Evolutionary conservation across 768 basidiomycete genomes (phyloP).

Genomic region (Naganishia onofrii): DNA sequence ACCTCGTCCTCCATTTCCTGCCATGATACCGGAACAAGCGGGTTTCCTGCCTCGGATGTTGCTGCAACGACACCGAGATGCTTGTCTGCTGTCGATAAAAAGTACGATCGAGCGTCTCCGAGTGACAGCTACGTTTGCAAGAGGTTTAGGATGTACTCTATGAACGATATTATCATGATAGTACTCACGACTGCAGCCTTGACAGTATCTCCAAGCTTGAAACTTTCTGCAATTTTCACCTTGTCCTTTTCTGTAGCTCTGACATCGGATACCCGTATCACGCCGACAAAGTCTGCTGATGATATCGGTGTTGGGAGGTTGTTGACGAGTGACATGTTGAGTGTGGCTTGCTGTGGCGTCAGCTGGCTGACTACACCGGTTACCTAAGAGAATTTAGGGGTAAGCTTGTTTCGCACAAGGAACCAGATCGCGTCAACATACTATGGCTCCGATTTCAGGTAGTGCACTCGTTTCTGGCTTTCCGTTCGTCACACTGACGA

Average conservation of each 20-base stretch:
- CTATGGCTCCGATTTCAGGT: conserved; percentile 46
- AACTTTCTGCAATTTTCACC: conserved; percentile 49
- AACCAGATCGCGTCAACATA: conserved; percentile 29
- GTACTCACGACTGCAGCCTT: conserved; percentile 50
- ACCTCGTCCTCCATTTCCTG: conserved; percentile 54
- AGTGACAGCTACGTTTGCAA: conserved; percentile 43
- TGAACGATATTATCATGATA: neutral
- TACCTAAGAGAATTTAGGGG: neutral
- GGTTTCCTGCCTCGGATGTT: conserved; percentile 49
- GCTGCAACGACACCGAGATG: conserved; percentile 52
- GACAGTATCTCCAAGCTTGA: conserved; percentile 52
- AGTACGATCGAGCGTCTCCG: conserved; percentile 53
- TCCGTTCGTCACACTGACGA: conserved; percentile 43
- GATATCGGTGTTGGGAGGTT: conserved; percentile 48
- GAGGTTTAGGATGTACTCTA: neutral
- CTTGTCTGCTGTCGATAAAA: conserved; percentile 52
- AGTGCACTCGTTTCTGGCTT: conserved; percentile 41
- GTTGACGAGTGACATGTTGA: conserved; percentile 47
- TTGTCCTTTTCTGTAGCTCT: conserved; percentile 39
- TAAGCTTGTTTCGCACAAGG: neutral
- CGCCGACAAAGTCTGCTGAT: conserved; percentile 50
- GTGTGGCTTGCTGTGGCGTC: conserved; percentile 51
- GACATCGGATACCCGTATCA: conserved; percentile 51
- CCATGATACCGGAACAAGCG: conserved; percentile 52
- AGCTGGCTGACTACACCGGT: conserved; percentile 46